Evolutionary conservation across 2,329 filamentous ascomycete species (phyloP), one percentile per base, ranked within the genome.

Genomic region (Botrytis fragariae): DNA sequence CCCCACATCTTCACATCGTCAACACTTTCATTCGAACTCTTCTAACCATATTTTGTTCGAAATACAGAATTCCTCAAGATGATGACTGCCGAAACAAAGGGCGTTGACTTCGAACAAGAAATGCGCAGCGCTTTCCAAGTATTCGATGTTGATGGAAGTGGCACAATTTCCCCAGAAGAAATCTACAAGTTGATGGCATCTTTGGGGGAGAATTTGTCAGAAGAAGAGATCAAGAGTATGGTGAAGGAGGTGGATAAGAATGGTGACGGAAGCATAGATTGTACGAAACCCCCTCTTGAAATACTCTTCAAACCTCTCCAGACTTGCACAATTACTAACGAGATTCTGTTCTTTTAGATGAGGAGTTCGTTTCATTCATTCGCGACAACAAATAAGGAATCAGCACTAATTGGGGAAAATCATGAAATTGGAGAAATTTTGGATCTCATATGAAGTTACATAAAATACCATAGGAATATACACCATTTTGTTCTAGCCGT

Each of bases 211-310:
- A 87, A 89, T 81, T 82, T 91, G 80, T 89, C 87, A 68, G 88
- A 90, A 77, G 87, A 87, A 61, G 88, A 91, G 83, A 87, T 91
- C 74, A 87, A 90, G 75, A 87, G 90, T 83, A 90, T 91, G 88
- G 88, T 91, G 80, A 82, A 86, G 79, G 87, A 90, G 83, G 88
- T 89, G 76, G 89, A 91, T 79, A 86, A 88, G 84, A 87, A 91
- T 80, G 88, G 87, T 59, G 88, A 90, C 79, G 89, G 89, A 73
- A 84, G 85, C 76, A 91, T 91, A 81, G 89, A 91, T 81, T 91
- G 88, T 71, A 69, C 48, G 71, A n/a, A 35, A 29, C 18, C 25
- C 7, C 16, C 51, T 25, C 39, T 35, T 14, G 6, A 32, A 32
- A 37, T 42, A 22, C 25, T 39, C 3, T 35, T 51, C n/a, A 3